Percentiles rank a stretch among this genome's conserved stretches.
phyloP scores from a whole-genome alignment of 2,329 filamentous ascomycete species.

The Calonectria henricotiae region DNA sequence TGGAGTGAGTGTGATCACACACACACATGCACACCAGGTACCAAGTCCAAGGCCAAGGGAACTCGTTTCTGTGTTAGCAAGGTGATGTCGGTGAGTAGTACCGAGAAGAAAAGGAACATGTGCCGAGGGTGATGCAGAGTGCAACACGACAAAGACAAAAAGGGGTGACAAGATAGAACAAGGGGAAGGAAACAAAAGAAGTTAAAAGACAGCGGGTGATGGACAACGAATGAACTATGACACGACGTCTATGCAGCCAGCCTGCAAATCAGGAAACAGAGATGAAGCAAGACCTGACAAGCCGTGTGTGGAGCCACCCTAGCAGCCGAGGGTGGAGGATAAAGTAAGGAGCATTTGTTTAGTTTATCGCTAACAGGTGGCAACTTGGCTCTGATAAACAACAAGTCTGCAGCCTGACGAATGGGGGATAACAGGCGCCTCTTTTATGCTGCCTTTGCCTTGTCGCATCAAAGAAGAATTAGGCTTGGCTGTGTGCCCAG shows the following conservation, averaged over 20 bases:
- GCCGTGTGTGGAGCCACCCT: conserved; percentile 22
- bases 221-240: not conserved
- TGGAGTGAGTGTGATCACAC: conserved; percentile 8
- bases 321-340: conserved; percentile 18
- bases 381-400: conserved; percentile 5
- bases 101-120: not conserved
- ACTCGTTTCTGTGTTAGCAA: conserved; percentile 11
- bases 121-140: conserved; percentile 4
- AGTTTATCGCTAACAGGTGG: not conserved
- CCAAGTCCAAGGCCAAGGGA: conserved; percentile 6
- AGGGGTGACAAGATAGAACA: not conserved
- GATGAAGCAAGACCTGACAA: conserved; percentile 24
- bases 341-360: conserved; percentile 25
- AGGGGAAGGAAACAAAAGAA: not conserved
- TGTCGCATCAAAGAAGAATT: not conserved
- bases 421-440: conserved; percentile 15
- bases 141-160: not conserved
- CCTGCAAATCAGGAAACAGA: not conserved
- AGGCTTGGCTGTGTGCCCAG: conserved; percentile 6
- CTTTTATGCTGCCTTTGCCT: conserved; percentile 30
- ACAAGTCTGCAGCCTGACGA: not conserved
- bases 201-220: not conserved
- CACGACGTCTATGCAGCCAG: not conserved
- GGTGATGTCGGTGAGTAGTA: conserved; percentile 14
- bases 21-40: not conserved